These are phyloP conservation scores for Amniculicola lignicola DNA, from an alignment of 495 filamentous ascomycete species.

Conservation along the genomic window DNA sequence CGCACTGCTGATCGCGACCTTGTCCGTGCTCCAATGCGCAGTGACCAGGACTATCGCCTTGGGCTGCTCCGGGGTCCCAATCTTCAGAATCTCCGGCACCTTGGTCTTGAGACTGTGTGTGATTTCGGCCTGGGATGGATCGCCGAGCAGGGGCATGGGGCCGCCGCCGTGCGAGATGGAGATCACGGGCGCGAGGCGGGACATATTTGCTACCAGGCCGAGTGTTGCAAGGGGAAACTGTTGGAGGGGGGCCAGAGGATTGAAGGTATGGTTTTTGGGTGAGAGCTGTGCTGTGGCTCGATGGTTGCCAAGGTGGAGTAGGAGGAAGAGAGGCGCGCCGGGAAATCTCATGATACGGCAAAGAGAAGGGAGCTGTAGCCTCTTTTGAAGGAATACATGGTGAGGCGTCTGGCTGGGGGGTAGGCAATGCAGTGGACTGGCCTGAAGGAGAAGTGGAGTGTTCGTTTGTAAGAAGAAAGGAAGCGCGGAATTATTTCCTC, in stretches of 20 bases:
- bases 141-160: conserved; percentile 45
- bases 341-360: conserved; percentile 14
- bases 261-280: conserved; percentile 5
- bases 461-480: neutral
- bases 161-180: conserved; percentile 47
- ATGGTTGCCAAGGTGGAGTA: neutral
- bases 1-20: conserved; percentile 40
- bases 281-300: neutral
- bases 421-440: neutral
- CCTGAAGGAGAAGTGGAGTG: neutral
- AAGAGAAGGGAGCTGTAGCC: neutral
- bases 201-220: conserved; percentile 2
- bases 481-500: neutral
- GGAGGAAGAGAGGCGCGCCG: neutral
- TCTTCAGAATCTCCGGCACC: conserved; percentile 41
- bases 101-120: conserved; percentile 38
- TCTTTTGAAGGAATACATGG: conserved; percentile 5
- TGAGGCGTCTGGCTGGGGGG: neutral
- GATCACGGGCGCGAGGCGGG: conserved; percentile 42
- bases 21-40: conserved; percentile 43
- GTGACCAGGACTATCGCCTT: conserved; percentile 45
- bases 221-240: neutral
- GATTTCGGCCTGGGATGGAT: conserved; percentile 39
- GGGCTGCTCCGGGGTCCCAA: conserved; percentile 40
- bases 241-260: conserved; percentile 11